Conservation (phyloP, 257 asterid species). For the Salvia rosmarinus region DNA sequence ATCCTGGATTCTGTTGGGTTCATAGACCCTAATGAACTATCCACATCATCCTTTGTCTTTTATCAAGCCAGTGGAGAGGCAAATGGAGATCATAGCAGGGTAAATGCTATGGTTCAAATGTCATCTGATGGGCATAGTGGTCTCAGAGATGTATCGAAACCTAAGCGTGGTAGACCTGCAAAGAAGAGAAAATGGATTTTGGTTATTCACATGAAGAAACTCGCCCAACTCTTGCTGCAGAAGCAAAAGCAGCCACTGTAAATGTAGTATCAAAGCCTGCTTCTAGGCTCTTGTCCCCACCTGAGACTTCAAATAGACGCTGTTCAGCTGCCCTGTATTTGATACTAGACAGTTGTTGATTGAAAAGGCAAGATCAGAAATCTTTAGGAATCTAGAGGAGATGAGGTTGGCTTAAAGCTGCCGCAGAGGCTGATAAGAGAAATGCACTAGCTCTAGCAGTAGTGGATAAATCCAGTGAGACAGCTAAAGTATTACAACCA, state of each 20-base stretch:
- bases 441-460: conserved; percentile 46
- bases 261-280: conserved; percentile 51
- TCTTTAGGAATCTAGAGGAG: conserved; percentile 65
- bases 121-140: conserved; percentile 43
- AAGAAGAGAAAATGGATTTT: conserved; percentile 70
- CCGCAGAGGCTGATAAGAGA: conserved; percentile 64
- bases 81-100: conserved; percentile 46
- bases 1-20: conserved; percentile 53
- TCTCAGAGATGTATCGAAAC: conserved; percentile 45
- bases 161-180: conserved; percentile 78
- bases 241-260: conserved; percentile 45
- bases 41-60: conserved; percentile 52
- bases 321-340: conserved; percentile 54
- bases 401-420: conserved; percentile 63
- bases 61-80: conserved; percentile 55
- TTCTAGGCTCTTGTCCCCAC: conserved; percentile 46
- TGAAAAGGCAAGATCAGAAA: conserved; percentile 69
- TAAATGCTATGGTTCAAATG: conserved; percentile 45
- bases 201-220: conserved; percentile 46
- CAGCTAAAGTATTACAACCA: conserved; percentile 37
- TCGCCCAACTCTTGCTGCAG: conserved; percentile 41
- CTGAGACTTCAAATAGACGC: conserved; percentile 56
- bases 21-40: conserved; percentile 60
- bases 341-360: conserved; percentile 77
- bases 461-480: conserved; percentile 45